Conservation (phyloP, 192 early-diverging fungal genomes). For the Backusella mclennaniae region DNA sequence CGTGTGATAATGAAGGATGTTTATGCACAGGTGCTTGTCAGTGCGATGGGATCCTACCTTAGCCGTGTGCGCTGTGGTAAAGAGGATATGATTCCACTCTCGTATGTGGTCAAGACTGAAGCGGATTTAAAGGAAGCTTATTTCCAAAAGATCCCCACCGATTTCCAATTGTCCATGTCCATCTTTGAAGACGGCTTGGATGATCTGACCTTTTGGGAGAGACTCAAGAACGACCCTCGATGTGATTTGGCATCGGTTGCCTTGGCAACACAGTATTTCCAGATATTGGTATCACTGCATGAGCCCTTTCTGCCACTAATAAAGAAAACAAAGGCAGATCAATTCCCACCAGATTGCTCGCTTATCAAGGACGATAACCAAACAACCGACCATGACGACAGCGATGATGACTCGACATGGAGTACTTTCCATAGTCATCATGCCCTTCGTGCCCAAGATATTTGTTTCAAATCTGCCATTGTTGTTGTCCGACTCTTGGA, state of each 20-base stretch:
- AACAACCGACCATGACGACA: not conserved
- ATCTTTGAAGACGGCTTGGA: conserved; percentile 17
- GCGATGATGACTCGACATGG: not conserved
- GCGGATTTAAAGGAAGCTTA: conserved; percentile 10
- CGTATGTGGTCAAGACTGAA: not conserved
- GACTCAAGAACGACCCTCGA: not conserved
- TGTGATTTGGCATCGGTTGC: conserved; percentile 11
- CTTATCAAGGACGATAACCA: not conserved
- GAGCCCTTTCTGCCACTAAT: conserved; percentile 18
- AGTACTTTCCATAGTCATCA: too few species aligned
- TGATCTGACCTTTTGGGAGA: not conserved
- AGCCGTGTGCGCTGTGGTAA: conserved; percentile 2
- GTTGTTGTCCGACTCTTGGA: conserved; percentile 13
- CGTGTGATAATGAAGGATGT: not conserved
- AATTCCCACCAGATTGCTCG: not conserved
- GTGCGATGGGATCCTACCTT: not conserved
- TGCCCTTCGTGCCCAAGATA: conserved; percentile 13
- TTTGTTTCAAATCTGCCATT: conserved; percentile 12
- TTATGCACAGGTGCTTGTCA: not conserved
- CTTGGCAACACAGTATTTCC: conserved; percentile 9
- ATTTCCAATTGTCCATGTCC: conserved; percentile 8
- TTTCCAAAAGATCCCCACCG: not conserved
- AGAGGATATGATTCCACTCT: conserved; percentile 11
- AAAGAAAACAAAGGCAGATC: not conserved
- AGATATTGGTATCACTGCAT: not conserved